A percentile compares a stretch with the other conserved stretches of the same genome.
phyloP scores from a whole-genome alignment of 148 eudicot species.

The Arbutus unedo region DNA sequence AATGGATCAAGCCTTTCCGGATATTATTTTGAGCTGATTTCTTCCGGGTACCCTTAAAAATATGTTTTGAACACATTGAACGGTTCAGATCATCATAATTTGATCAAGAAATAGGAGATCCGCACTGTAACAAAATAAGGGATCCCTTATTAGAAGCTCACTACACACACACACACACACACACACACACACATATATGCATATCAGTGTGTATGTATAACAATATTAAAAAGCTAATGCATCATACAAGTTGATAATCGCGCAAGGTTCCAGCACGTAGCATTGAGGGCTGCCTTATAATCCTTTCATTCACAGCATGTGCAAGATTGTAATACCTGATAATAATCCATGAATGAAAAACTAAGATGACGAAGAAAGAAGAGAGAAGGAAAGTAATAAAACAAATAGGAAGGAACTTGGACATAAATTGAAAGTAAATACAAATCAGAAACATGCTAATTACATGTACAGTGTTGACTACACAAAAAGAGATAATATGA shows the following conservation, averaged over 20 bases:
- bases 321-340: slow-evolving; percentile 91
- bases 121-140: too few relatives aligned
- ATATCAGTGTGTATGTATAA: not conserved
- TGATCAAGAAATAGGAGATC: too few relatives aligned
- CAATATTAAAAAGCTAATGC: not conserved
- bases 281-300: slow-evolving; percentile 92
- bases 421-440: not conserved
- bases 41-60: too few relatives aligned
- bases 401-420: not conserved
- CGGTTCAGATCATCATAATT: too few relatives aligned
- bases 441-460: not conserved
- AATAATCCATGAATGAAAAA: slow-evolving; percentile 20
- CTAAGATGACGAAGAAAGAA: not conserved
- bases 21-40: too few relatives aligned
- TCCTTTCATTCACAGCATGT: slow-evolving; percentile 98
- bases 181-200: not conserved
- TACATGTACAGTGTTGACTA: not conserved
- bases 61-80: too few relatives aligned
- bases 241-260: slow-evolving; percentile 95
- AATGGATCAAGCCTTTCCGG: too few relatives aligned
- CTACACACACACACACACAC: too few relatives aligned
- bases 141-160: too few relatives aligned
- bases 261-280: slow-evolving; percentile 85
- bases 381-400: not conserved
- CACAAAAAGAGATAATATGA: not conserved